Evolutionary conservation across 345 rosid genomes (phyloP).

Genomic region (Syzygium aqueum): DNA sequence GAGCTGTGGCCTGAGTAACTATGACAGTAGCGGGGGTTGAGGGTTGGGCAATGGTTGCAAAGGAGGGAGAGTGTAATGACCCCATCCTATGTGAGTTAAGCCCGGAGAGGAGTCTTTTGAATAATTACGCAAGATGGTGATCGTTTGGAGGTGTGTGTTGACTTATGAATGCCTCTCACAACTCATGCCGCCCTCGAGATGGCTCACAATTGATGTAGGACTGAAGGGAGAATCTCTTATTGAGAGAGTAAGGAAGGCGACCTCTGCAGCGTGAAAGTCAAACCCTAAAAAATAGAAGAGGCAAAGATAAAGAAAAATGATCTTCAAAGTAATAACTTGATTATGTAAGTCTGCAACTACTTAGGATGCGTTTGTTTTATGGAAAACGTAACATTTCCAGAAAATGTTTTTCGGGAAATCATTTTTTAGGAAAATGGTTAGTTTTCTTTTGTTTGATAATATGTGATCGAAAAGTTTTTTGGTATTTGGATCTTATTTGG

Average conservation of each 20-base stretch:
- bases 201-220: neutral
- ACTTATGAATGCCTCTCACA: neutral
- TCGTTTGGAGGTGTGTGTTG: neutral
- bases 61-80: neutral
- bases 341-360: neutral
- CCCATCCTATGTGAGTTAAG: neutral
- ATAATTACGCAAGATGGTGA: neutral
- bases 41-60: neutral
- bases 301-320: neutral
- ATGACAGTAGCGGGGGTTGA: neutral
- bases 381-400: too few species aligned
- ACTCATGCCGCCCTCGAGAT: neutral
- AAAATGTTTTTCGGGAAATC: too few species aligned
- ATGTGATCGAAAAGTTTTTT: too few species aligned
- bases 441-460: too few species aligned
- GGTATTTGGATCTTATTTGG: too few species aligned
- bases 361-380: neutral
- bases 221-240: neutral
- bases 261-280: neutral
- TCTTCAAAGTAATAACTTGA: neutral
- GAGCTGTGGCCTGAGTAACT: neutral
- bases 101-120: neutral
- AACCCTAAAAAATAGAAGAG: neutral
- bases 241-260: neutral
- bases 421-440: too few species aligned